Base-by-base conservation (phyloP, 345 rosid genomes). In the Dimocarpus longan region DNA sequence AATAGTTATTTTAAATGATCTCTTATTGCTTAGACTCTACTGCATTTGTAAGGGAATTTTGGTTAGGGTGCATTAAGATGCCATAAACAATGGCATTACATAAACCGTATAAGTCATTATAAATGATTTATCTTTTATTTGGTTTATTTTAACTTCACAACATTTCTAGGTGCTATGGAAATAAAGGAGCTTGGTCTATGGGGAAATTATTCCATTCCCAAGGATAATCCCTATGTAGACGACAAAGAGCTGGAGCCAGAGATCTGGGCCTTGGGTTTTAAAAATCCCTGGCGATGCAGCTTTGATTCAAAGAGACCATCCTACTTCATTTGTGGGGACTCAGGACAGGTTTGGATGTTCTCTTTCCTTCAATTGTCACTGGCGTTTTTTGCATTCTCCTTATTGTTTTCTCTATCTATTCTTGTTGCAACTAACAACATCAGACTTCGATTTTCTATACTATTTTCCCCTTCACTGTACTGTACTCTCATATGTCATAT, bases 251-350 rank as follows among this genome's bases (percentile, higher is more conserved):
- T 85, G 39, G 69, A 66, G 16, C 90, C 89, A 18, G 93, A 88
- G 70, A 91, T 91, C 19, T 89, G 90, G 89, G 93, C 91, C 12
- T 68, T 83, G n/a, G 92, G 94, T 21, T 75, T 89, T 0, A 78
- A 86, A 79, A 87, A 88, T 81, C 90, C 91, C n/a, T 87, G 92
- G 93, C 77, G 89, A 28, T 91, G 91, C 39, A 85, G 90, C 79
- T 89, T 88, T 54, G 90, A 91, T 85, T 69, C 87, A n/a, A 81
- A 85, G 66, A 88, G 89, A 50, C 81, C 90, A 0, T 87, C 87
- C 71, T 85, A 84, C 82, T 87, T 91, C 67, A 22, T 88, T 1
- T 86, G 90, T 6, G 92, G 86, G 42, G 93, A 91, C 73, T 79
- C 81, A 71, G 95, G 95, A 10, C 66, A 90, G 92, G 91, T 86